Evolutionary conservation across 2,329 filamentous ascomycete species (phyloP).

Genomic region (Torrubiellomyces zombiae): DNA sequence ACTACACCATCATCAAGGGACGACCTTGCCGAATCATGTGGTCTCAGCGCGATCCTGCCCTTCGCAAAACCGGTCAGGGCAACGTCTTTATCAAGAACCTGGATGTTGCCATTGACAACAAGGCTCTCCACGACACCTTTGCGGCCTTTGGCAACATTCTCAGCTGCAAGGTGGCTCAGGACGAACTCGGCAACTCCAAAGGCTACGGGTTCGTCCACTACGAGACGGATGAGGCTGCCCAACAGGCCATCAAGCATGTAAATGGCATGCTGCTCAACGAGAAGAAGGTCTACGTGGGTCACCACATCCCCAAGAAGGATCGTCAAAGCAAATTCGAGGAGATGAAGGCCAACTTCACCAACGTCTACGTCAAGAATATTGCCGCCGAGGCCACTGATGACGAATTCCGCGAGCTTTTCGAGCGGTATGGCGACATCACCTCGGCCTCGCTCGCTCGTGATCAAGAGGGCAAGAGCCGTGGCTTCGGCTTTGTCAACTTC

Average conservation of each 20-base stretch:
- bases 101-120: constrained; percentile 97
- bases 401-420: constrained; percentile 85
- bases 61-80: constrained; percentile 97
- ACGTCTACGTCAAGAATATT: constrained; percentile 99
- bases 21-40: constrained; percentile 99
- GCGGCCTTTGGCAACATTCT: constrained; percentile 98
- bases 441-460: constrained; percentile 89
- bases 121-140: constrained; percentile 98
- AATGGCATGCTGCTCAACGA: constrained; percentile 99
- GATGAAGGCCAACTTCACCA: constrained; percentile 99
- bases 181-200: constrained; percentile 93
- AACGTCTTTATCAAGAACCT: constrained; percentile 99
- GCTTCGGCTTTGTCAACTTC: constrained; percentile 94
- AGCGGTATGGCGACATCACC: constrained; percentile 84
- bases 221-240: constrained; percentile 94
- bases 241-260: constrained; percentile 96
- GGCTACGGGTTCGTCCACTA: constrained; percentile 99
- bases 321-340: constrained; percentile 99
- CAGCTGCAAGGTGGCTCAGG: constrained; percentile 98
- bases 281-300: constrained; percentile 99
- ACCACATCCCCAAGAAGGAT: constrained; percentile 99
- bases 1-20: constrained; percentile 99
- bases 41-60: constrained; percentile 97
- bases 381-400: constrained; percentile 71
- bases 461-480: constrained; percentile 78